Evolutionary conservation across 352 stramenopile genomes (phyloP), one percentile per base, ranked within the genome.

Genomic region (Phytopythium litorale): DNA sequence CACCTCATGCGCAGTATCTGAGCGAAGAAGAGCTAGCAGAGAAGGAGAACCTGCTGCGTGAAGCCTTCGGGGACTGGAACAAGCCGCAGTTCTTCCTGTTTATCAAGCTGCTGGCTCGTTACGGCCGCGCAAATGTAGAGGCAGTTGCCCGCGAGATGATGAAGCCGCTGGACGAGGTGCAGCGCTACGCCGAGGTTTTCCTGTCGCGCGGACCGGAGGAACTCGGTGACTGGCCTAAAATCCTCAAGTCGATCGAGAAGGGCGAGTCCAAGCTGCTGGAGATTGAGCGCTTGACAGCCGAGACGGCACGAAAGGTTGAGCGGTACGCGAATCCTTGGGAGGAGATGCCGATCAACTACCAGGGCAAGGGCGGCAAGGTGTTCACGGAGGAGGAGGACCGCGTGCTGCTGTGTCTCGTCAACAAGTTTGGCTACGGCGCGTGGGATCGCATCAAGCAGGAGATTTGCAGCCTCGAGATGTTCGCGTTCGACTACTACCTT

Each of bases 401-500:
- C 32, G 98, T 99, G 55, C 70, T 99, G 60, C 62, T 99, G 15
- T 98, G 90, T 46, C 96, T 99, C 63, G 98, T 99, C 68, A 92
- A 99, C 71, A 83, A 96, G 58, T 98, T 98, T 71, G 97, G 97
- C 4, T 99, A 99, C 66, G 97, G 97, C 40, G 91, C 92, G 28
- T 98, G 96, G 79, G 97, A 99, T 66, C 87, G 93, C 50, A 99
- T 99, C 69, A 97, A 98, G 58, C 87, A 98, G 49, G 96, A 99
- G 73, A 98, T 99, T 33, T 89, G 87, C 56, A 81, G 82, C 23
- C 75, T 92, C 38, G 83, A 93, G 54, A 79, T 87, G 73, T 99
- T 99, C 68, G 84, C 96, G 18, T 99, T 99, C 53, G 96, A 99
- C 66, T 99, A 98, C 84, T 99, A 98, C 71, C 97, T 99, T 72